phyloP scores from a whole-genome alignment of 805 yeast species.

The Wickerhamomyces hampshirensis region DNA sequence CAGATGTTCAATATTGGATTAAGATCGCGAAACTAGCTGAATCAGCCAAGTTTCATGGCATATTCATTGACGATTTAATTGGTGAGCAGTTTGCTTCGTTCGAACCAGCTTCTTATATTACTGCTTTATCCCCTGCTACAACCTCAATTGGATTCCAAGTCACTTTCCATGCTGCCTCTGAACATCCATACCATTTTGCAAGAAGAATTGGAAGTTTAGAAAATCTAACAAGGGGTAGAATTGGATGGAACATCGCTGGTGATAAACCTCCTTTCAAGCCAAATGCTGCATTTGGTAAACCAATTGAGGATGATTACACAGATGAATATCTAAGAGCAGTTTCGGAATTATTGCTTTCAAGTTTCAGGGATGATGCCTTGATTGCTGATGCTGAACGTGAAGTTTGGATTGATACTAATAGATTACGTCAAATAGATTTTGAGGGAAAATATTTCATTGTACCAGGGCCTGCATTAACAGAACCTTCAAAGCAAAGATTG shows the following conservation, averaged over 20 bases:
- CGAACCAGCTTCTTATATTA: slow-evolving; percentile 34
- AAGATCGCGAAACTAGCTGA: slow-evolving; percentile 30
- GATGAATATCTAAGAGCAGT: slow-evolving; percentile 38
- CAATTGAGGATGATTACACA: slow-evolving; percentile 35
- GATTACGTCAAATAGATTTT: slow-evolving; percentile 34
- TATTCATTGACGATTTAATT: slow-evolving; percentile 29
- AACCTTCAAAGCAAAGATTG: slow-evolving; percentile 39
- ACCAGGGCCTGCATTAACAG: slow-evolving; percentile 36
- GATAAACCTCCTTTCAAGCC: slow-evolving; percentile 33
- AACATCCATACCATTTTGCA: slow-evolving; percentile 39
- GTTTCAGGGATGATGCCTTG: slow-evolving; percentile 39
- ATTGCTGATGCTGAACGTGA: slow-evolving; percentile 22
- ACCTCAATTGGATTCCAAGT: slow-evolving; percentile 31
- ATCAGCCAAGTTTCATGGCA: slow-evolving; percentile 29
- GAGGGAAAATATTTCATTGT: slow-evolving; percentile 33
- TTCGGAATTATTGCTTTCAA: slow-evolving; percentile 34
- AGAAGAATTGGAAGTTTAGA: slow-evolving; percentile 38
- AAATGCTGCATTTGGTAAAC: slow-evolving; percentile 25
- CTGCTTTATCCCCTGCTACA: slow-evolving; percentile 29
- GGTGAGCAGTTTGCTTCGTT: slow-evolving; percentile 21
- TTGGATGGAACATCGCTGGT: slow-evolving; percentile 40
- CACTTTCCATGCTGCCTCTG: slow-evolving; percentile 36
- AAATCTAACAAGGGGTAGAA: slow-evolving; percentile 37
- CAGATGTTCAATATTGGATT: slow-evolving; percentile 26
- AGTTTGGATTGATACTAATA: slow-evolving; percentile 32